Base-by-base conservation (phyloP, 179 eudicot species). In the Carnegiea gigantea region DNA sequence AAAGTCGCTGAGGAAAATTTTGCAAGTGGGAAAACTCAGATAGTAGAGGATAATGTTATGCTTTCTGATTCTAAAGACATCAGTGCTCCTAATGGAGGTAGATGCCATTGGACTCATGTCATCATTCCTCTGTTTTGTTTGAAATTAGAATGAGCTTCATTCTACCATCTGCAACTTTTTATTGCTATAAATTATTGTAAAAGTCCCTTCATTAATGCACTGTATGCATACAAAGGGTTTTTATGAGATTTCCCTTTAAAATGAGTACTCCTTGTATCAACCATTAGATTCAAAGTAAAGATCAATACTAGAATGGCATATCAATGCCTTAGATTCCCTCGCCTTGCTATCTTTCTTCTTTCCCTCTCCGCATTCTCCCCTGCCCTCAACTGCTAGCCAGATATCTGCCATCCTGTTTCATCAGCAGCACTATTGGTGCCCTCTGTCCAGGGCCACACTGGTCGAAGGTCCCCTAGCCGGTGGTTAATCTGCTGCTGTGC, bases 1-100 rank as follows among this genome's bases (percentile, higher is more conserved):
- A 74, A 74, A 78, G 86, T 82, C 70, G 33, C 74, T 74, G 89
- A 82, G 28, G 79, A 83, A 84, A 84, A 82, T 82, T 84, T 84
- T 43, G 73, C 49, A 75, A 81, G 68, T 73, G 73, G 43, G 44
- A 80, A 72, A 76, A 76, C 78, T 20, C 86, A 86, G 83, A 82
- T 48, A n/a, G 80, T 54, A 57, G 15, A 53, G 49, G 77, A 24
- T 18, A 83, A 74, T 60, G 28, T 57, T 44, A 49, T 84, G 36
- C 71, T 68, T 13, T 80, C 85, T 59, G 84, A 76, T 59, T 82
- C 21, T 60, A 81, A 80, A 83, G 71, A 60, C 81, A 60, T 54
- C 65, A 57, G 33, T 73, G 60, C 83, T 81, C 84, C 73, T 46
- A 46, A 59, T 67, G 82, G 74, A 89, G 93, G 92, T 92, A 89